Conservation (phyloP, 1,284 basidiomycete genomes). For the Puccinia hordei region DNA sequence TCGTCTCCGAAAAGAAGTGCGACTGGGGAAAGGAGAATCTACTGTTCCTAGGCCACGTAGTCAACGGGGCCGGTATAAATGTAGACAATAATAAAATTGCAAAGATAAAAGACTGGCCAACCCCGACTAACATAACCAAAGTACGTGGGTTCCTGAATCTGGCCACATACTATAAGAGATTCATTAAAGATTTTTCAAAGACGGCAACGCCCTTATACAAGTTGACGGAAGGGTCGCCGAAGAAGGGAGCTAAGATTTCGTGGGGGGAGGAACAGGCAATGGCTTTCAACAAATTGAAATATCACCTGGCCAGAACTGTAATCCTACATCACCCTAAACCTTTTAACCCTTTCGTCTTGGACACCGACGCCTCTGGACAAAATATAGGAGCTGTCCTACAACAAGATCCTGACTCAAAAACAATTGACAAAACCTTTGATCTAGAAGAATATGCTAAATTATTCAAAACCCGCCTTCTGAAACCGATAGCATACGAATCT, state of each 20-base stretch:
- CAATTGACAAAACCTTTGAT: not conserved
- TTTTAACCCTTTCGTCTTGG: constrained; percentile 1
- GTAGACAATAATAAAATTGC: no score
- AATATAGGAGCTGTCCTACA: constrained; percentile 24
- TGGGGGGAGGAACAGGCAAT: not conserved
- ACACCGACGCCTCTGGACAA: not conserved
- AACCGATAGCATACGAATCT: constrained; percentile 9
- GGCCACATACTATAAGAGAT: no score
- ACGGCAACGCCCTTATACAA: no score
- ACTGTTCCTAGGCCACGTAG: constrained; percentile 10
- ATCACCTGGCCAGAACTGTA: not conserved
- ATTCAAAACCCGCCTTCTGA: not conserved
- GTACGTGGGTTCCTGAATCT: no score
- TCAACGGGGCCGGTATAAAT: not conserved
- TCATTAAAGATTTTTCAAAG: no score
- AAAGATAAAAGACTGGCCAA: no score
- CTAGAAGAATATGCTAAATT: not conserved
- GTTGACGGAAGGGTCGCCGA: no score
- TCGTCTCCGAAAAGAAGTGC: not conserved
- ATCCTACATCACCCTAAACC: not conserved
- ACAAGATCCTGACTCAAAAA: not conserved
- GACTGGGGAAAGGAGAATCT: not conserved
- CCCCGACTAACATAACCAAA: no score
- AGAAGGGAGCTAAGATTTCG: not conserved
- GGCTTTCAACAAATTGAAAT: not conserved